Base-by-base conservation (phyloP, 495 filamentous ascomycete genomes). In the Cercophora scortea region DNA sequence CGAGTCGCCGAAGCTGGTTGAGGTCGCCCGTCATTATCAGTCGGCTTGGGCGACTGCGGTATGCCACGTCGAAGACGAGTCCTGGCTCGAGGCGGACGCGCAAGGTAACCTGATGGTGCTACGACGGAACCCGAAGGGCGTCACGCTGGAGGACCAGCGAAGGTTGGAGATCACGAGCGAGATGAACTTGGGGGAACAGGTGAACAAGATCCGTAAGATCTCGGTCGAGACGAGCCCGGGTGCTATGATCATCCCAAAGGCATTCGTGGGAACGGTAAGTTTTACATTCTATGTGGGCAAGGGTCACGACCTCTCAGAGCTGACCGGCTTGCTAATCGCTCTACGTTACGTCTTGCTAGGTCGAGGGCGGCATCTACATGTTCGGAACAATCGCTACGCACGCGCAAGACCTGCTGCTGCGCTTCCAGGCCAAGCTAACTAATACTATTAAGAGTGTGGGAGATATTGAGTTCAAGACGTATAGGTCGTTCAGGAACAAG, bases 301-400 rank as follows among this genome's bases (percentile, higher is more conserved):
- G 32, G 17, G 16, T 34, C 4, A 15, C n/a, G 10, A 47, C 11
- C 16, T 16, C 25, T 5, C 5, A 5, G 25, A 25, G 43, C 17
- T 12, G 10, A 18, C 19, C 0, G 10, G 25, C 25, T 25, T 25
- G 25, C 25, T 25, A 25, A 25, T 25, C 25, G 25, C 25, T 2
- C 5, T 25, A 25, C 25, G 25, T 25, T 47, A 15, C n/a, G n/a
- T n/a, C n/a, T n/a, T n/a, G 32, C 42, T 51, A 95, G 89, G 83
- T 89, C 19, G 93, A 96, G 63, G 93, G 93, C 36, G 85, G 87
- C 9, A 86, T 99, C 54, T 95, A 95, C 67, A 81, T 97, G 61
- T 90, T 93, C 66, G 89, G 83, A 0, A 69, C 83, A 6, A 90
- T 99, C 52, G 73, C 81, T 9, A 74, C 81, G 0, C 64, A 76